Evolutionary conservation across 2,329 filamentous ascomycete genomes (phyloP).

Genomic region (Cladobotryum mycophilum): DNA sequence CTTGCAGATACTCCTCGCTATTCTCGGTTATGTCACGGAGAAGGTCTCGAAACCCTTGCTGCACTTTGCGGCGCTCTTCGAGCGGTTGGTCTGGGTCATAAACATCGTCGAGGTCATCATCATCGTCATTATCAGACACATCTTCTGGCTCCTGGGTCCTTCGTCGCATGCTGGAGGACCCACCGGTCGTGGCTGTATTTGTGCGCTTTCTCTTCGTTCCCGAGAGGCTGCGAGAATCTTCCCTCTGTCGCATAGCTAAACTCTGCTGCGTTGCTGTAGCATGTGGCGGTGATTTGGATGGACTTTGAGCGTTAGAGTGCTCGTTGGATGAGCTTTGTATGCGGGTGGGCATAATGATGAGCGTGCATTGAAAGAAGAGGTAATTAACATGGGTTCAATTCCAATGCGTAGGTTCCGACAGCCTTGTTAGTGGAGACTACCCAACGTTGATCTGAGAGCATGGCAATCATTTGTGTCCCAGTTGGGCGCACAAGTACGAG

Average conservation of each 20-base stretch:
- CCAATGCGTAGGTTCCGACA: neutral
- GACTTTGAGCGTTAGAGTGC: conserved; percentile 17
- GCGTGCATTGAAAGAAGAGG: no score
- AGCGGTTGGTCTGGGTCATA: conserved; percentile 83
- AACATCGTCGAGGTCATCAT: conserved; percentile 28
- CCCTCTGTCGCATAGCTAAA: conserved; percentile 22
- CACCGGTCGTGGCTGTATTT: conserved; percentile 17
- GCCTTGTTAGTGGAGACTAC: no score
- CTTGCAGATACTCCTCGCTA: conserved; percentile 64
- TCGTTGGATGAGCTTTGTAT: conserved; percentile 14
- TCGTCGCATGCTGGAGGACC: conserved; percentile 17
- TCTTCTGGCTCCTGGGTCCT: conserved; percentile 12
- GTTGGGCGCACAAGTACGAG: no score
- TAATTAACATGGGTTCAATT: neutral
- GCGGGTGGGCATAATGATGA: conserved; percentile 22
- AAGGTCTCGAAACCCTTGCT: conserved; percentile 65
- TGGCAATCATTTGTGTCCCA: no score
- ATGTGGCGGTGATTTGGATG: conserved; percentile 15
- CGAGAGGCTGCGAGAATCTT: conserved; percentile 16
- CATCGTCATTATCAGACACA: conserved; percentile 11
- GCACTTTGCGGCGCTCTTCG: conserved; percentile 64
- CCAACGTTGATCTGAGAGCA: no score
- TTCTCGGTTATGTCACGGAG: conserved; percentile 56
- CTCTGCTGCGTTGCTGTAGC: conserved; percentile 16
- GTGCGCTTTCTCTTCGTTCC: conserved; percentile 28